Evolutionary conservation across 257 asterid genomes (phyloP), one percentile per base, ranked within the genome.

Genomic region (Nicotiana sylvestris): DNA sequence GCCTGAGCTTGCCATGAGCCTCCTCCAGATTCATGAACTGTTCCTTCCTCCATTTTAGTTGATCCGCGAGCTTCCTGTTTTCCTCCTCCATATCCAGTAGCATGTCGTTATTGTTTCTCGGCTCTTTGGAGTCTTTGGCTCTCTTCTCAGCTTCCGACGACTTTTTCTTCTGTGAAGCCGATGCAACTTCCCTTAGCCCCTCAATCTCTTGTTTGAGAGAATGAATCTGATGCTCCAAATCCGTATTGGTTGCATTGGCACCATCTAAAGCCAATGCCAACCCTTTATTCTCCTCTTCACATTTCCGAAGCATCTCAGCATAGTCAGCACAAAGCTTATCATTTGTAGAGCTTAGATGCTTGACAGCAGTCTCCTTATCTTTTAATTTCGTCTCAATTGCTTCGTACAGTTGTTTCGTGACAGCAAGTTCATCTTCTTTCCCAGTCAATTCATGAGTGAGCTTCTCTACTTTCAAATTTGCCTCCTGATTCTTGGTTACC

Each of bases 21-120:
- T 92, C 97, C 81, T 92, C 90, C 85, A 95, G 84, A 85, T 91
- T 97, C 83, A 81, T 79, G 80, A 95, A 95, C 86, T 93, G 99
- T 84, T 95, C 99, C 82, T 88, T 95, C 90, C 91, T 93, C 98
- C 97, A 92, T 82, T 95, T 92, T 85, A 93, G 89, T 89, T 91
- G 92, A 83, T 91, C 92, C 82, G 91, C 91, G 43, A 86, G 78
- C 87, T 87, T 93, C 83, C 79, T 87, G 53, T 85, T 90, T 78
- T 89, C 94, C 66, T 90, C 94, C 88, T 91, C 98, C 30, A 91
- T 81, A 86, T 88, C 85, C 68, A 77, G 78, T 81, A 90, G 77
- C 80, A n/a, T 85, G 69, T 90, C 92, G 78, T 90, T 92, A 66
- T 89, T 90, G 89, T 55, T 87, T 64, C 84, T 84, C 15, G 56